Evolutionary conservation across 495 filamentous ascomycete species (phyloP).

Genomic region (Physcia stellaris): DNA sequence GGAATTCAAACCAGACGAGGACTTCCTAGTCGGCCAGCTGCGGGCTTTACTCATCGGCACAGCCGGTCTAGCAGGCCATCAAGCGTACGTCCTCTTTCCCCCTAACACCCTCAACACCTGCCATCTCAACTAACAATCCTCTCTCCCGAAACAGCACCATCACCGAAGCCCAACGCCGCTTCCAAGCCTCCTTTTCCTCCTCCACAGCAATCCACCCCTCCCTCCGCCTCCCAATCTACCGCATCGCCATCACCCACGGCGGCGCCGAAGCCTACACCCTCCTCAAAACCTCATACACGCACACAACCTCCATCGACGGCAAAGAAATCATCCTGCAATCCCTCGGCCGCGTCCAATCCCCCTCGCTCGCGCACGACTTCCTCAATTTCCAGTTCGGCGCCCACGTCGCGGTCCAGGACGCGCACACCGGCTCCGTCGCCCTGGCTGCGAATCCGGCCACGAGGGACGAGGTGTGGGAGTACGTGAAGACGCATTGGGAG

Average conservation of each 20-base stretch:
- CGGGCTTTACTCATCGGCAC: slow-evolving; percentile 64
- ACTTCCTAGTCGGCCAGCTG: slow-evolving; percentile 67
- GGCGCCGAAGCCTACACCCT: slow-evolving; percentile 53
- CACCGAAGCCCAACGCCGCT: slow-evolving; percentile 57
- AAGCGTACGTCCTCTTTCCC: slow-evolving; percentile 47
- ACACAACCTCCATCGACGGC: slow-evolving; percentile 72
- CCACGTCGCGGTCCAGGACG: slow-evolving; percentile 64
- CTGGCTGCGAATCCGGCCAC: slow-evolving; percentile 58
- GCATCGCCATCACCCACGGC: slow-evolving; percentile 55
- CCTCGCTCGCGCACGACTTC: slow-evolving; percentile 52
- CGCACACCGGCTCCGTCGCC: slow-evolving; percentile 62
- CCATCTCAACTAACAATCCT: background rate
- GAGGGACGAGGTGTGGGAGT: slow-evolving; percentile 66
- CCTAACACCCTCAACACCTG: background rate
- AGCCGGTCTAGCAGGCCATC: slow-evolving; percentile 61
- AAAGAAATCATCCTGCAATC: slow-evolving; percentile 71
- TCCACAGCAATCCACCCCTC: slow-evolving; percentile 65
- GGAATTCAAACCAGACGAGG: slow-evolving; percentile 61
- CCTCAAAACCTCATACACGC: slow-evolving; percentile 70
- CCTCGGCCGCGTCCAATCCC: slow-evolving; percentile 59
- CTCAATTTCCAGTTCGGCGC: slow-evolving; percentile 71
- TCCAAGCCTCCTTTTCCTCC: slow-evolving; percentile 57
- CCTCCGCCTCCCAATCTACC: slow-evolving; percentile 67
- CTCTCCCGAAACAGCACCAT: slow-evolving; percentile 35
- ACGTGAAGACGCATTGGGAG: slow-evolving; percentile 67